phyloP scores from a whole-genome alignment of 805 yeast species.

The Debaryomyces maramus region DNA sequence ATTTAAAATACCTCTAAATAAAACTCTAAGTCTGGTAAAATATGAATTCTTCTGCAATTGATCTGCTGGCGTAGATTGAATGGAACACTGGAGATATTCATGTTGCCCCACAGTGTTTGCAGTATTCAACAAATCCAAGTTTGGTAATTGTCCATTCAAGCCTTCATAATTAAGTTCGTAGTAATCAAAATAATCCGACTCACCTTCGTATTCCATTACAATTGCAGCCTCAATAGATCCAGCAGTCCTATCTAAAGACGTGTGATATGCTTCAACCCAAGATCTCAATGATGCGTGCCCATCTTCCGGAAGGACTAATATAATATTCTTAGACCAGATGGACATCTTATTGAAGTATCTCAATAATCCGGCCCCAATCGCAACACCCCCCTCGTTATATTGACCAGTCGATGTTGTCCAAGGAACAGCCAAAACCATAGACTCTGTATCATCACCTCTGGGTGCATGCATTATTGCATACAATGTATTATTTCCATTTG shows the following conservation, averaged over 20 bases:
- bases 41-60: conserved; percentile 51
- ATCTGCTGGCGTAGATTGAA: conserved; percentile 57
- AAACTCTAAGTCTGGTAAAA: conserved; percentile 54
- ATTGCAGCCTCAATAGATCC: conserved; percentile 93
- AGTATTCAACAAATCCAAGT: conserved; percentile 82
- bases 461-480: conserved; percentile 91
- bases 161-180: conserved; percentile 83
- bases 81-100: conserved; percentile 68
- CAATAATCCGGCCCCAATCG: conserved; percentile 70
- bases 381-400: conserved; percentile 76
- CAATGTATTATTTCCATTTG: conserved; percentile 48
- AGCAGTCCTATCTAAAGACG: conserved; percentile 79
- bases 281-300: conserved; percentile 65
- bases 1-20: conserved; percentile 64
- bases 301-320: conserved; percentile 78
- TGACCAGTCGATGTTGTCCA: conserved; percentile 70
- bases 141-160: conserved; percentile 92
- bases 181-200: conserved; percentile 66
- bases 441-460: conserved; percentile 93
- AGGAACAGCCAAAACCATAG: conserved; percentile 87
- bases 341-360: conserved; percentile 83
- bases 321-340: conserved; percentile 93
- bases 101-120: conserved; percentile 73
- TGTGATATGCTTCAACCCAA: conserved; percentile 95
- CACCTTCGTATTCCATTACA: conserved; percentile 73